Evolutionary conservation across 2,329 filamentous ascomycete species (phyloP), one percentile per base, ranked within the genome.

Genomic region (Penicillium sp.): DNA sequence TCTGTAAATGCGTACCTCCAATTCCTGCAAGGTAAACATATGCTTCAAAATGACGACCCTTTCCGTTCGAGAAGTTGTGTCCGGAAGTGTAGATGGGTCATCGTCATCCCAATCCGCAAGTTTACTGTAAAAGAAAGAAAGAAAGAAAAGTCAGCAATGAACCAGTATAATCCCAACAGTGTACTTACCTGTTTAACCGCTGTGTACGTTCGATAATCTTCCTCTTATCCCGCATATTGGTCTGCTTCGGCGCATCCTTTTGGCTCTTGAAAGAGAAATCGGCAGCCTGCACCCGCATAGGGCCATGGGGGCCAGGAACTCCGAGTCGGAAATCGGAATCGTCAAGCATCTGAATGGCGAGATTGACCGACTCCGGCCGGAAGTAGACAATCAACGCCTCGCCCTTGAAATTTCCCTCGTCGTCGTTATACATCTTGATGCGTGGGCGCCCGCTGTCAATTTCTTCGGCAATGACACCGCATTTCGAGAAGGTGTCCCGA

Each of bases 21-120:
- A 79, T 74, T 96, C 90, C 55, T 86, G 69, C 38, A 92, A 79
- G 1, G 90, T 95, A 73, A 99, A 99, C 87, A 96, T 95, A 74
- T 95, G 86, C 67, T 90, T 90, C 57, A 99, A 76, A 51, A 97
- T 86, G 25, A 96, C 92, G 14, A 89, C 79, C 69, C 92, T 95
- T 63, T 92, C 89, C 74, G 83, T 88, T 64, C 76, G 76, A 13
- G 77, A 79, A 56, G 72, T 79, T 8, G 78, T 80, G 38, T 84
- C 79, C n/a, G 80, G 79, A 22, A 84, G 64, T 22, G 77, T 72
- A 1, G 78, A 81, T 24, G 87, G 82, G 48, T 92, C 87, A 68
- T 97, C 92, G 65, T 96, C 92, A 65, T 90, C 89, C 94, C 94
- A 99, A 71, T 97, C 92, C 3, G 91, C 88, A 30, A 97, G 83